Evolutionary conservation across 495 filamentous ascomycete genomes (phyloP), one percentile per base, ranked within the genome.

Genomic region (Aspergillus leporis): DNA sequence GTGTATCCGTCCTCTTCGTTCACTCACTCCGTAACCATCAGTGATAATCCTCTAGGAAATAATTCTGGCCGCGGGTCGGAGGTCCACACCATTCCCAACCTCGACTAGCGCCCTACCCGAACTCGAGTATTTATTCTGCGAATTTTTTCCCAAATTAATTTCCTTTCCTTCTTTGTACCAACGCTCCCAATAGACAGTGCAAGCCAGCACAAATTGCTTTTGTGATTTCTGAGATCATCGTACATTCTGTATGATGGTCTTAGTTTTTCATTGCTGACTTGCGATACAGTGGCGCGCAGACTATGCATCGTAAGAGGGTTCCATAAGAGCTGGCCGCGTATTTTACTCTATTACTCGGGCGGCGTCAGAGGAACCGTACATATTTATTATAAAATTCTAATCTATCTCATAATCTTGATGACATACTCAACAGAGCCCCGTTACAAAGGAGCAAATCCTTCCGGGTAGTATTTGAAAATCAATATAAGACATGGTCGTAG

Each of bases 271-370:
- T 90, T 89, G 85, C 83, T 90, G 82, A 74, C 77, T 81, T 84
- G 90, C 88, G 90, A 94, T 94, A 89, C 79, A 75, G 85, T 77
- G 87, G 76, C 78, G 89, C 90, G 89, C 76, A 94, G 89, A 93
- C 72, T 74, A 74, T 50, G 70, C 64, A 71, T 83, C 77, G 85
- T 81, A 67, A 55, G 66, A 77, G 75, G 89, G 85, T 84, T 78
- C 87, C 86, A 91, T 94, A 92, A 93, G 90, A 94, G 85, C 90
- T 89, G 90, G 84, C 89, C 87, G 83, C 78, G 88, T 81, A 88
- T 83, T 86, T 74, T 78, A 61, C 59, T 54, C 70, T 75, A 78
- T 91, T 90, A 87, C 87, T 83, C 84, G 85, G 89, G 85, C 89
- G 84, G 90, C 85, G 90, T 94, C 90, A 93, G 90, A 93, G 88